phyloP scores from a whole-genome alignment of 306 rosid genomes.

The Trifolium repens region DNA sequence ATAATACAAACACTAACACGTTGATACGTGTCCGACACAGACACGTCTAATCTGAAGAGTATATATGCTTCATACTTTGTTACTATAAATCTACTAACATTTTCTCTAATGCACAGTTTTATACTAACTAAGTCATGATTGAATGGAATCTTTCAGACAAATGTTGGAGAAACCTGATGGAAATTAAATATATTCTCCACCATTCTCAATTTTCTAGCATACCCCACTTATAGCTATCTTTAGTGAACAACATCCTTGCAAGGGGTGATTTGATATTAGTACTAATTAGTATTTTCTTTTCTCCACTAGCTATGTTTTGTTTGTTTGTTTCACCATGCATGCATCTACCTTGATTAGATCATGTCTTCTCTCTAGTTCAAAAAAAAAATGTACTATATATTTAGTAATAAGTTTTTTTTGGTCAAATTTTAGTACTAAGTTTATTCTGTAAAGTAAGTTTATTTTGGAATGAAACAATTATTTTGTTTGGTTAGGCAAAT shows the following conservation, averaged over 20 bases:
- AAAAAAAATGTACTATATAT: constrained; percentile 23
- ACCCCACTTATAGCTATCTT: constrained; percentile 45
- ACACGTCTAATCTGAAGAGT: no score
- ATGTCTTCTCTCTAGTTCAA: constrained; percentile 49
- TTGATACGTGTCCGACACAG: no score
- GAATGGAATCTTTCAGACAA: constrained; percentile 52
- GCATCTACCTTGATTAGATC: constrained; percentile 53
- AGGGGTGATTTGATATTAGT: constrained; percentile 40
- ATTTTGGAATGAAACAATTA: constrained; percentile 28
- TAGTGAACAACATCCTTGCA: constrained; percentile 41
- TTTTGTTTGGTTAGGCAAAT: constrained; percentile 54
- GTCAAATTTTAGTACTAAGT: no score
- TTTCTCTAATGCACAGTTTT: constrained; percentile 34
- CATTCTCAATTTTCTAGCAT: constrained; percentile 37
- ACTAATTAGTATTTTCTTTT: constrained; percentile 23
- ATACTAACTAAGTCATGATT: constrained; percentile 47
- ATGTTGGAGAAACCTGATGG: constrained; percentile 38
- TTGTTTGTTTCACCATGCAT: constrained; percentile 26
- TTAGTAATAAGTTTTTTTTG: neutral
- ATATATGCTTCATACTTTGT: no score
- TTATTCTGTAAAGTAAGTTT: no score
- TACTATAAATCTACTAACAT: no score
- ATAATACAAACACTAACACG: no score
- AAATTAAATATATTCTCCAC: constrained; percentile 41
- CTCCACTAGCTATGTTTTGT: constrained; percentile 34